Evolutionary conservation across 257 asterid species (phyloP), one percentile per base, ranked within the genome.

Genomic region (Solanum tacnaense): DNA sequence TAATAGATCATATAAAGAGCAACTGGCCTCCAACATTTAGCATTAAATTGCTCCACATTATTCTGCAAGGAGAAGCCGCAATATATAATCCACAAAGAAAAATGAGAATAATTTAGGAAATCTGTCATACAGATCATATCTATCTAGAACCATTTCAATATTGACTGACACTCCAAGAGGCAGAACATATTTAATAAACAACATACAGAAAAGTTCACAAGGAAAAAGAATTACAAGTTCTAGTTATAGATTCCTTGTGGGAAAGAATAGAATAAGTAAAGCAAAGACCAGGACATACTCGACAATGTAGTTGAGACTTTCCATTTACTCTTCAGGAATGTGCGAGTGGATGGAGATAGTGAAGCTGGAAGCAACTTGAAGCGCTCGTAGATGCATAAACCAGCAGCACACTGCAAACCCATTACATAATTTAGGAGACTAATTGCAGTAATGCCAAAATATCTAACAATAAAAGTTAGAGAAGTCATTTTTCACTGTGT

Each of bases 371-470:
- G 93, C 93, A 81, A 79, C 95, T 95, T 96, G 91, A 97, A 89
- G 87, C 93, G 94, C 85, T 93, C 95, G 41, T 94, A 92, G 84
- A 96, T 58, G 93, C 96, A 93, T 92, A 93, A 89, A 56, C 99
- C 99, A 89, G 96, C 96, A 88, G 99, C 99, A 85, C 98, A 93
- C 99, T 97, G 86, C 52, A 0, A 35, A 74, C 11, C 83, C 52
- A 74, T 35, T 79, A 79, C 38, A 79, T 27, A 44, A 79, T 79
- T 79, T 79, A 44, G 38, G 23, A 79, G 25, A 25, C 25, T 79
- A 41, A 44, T 58, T 56, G 90, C 88, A 78, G 62, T 25, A 41
- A 39, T 76, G 23, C 84, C 60, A 76, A 75, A 74, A n/a, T 39
- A 76, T 76, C 84, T 6, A 38, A 36, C 27, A 85, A 15, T 38